Percentiles rank a stretch among this genome's conserved stretches.
phyloP scores from a whole-genome alignment of 306 rosid species.

The Inga leiocalycina region DNA sequence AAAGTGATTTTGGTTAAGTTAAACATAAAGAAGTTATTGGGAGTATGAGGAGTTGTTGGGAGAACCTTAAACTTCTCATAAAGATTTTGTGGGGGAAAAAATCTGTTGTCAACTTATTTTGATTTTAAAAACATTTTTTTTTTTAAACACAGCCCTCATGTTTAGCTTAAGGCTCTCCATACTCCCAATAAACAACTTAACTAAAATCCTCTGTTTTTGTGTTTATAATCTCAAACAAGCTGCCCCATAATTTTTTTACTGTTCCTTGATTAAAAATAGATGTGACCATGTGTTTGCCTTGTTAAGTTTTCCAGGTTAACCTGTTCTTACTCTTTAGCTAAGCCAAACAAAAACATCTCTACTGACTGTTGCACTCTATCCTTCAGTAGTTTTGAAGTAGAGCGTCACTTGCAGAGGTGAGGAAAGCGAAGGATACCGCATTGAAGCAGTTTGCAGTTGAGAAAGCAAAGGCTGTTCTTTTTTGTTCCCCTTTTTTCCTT shows the following conservation, averaged over 20 bases:
- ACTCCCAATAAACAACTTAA: not conserved
- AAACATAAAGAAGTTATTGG: not conserved
- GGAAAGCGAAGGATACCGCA: constrained; percentile 18
- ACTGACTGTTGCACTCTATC: constrained; percentile 7
- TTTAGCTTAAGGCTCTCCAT: not conserved
- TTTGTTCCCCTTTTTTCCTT: not conserved
- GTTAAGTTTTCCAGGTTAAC: not conserved
- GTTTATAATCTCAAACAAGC: not conserved
- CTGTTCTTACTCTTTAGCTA: not conserved
- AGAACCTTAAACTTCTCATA: not conserved
- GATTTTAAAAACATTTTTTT: no score
- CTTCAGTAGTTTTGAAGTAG: constrained; percentile 47
- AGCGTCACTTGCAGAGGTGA: constrained; percentile 42
- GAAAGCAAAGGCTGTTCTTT: constrained; percentile 31
- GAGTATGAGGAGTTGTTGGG: not conserved
- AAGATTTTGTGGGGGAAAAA: not conserved
- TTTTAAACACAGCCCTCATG: not conserved
- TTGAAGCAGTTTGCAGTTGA: constrained; percentile 17
- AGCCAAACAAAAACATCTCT: constrained; percentile 11
- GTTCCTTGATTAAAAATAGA: not conserved
- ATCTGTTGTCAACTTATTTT: not conserved
- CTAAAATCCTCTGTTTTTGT: not conserved
- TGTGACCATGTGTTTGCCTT: not conserved
- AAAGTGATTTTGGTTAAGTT: not conserved
- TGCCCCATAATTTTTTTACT: not conserved